Evolutionary conservation across 2,329 filamentous ascomycete species (phyloP).

Genomic region (Torrubiella hemipterigena): DNA sequence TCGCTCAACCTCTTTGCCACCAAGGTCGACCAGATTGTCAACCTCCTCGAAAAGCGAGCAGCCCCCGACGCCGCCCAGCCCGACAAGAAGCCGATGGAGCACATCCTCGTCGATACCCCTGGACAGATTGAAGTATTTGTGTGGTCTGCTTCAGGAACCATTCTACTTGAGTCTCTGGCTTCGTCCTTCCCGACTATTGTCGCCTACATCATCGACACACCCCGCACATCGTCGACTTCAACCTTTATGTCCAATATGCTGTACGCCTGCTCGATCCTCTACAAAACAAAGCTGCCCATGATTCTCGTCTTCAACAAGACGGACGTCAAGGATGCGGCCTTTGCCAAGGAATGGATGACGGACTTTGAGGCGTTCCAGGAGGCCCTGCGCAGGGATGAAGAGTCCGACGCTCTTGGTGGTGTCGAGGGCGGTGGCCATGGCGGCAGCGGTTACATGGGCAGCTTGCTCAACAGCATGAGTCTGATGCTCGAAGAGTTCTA

Average conservation of each 20-base stretch:
- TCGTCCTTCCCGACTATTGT: constrained; percentile 94
- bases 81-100: constrained; percentile 53
- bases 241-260: constrained; percentile 99
- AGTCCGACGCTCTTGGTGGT: constrained; percentile 62
- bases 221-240: constrained; percentile 79
- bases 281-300: constrained; percentile 98
- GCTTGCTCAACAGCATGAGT: constrained; percentile 93
- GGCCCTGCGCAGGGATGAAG: constrained; percentile 71
- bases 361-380: constrained; percentile 94
- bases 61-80: constrained; percentile 48
- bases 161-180: constrained; percentile 83
- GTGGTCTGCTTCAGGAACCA: constrained; percentile 91
- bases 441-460: constrained; percentile 93
- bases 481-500: constrained; percentile 97
- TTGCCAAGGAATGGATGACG: constrained; percentile 98
- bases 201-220: constrained; percentile 95
- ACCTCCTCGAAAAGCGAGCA: constrained; percentile 79
- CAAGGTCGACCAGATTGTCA: constrained; percentile 91
- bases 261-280: constrained; percentile 95
- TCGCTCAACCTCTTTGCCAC: constrained; percentile 94
- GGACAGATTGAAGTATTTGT: constrained; percentile 99
- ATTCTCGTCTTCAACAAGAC: constrained; percentile 99
- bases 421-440: constrained; percentile 55
- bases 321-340: constrained; percentile 80
- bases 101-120: constrained; percentile 89